These are phyloP conservation scores for Bertia moriformis DNA, from an alignment of 2,329 filamentous ascomycete species.

Conservation along the genomic window DNA sequence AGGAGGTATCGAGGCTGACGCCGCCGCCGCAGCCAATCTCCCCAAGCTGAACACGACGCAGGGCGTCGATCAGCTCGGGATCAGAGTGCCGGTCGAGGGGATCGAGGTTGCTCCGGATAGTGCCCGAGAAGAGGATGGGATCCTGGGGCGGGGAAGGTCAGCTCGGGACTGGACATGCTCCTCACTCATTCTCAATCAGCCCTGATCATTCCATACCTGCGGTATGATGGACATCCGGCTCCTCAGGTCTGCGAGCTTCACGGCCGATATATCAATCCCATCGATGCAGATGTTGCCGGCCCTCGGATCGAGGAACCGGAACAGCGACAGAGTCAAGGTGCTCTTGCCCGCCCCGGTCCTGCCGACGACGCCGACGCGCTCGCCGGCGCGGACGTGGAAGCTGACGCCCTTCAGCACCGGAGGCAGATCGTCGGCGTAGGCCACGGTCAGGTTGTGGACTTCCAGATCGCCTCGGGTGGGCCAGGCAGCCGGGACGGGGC, in stretches of 20 bases:
- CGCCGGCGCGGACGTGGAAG: constrained; percentile 51
- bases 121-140: constrained; percentile 69
- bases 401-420: constrained; percentile 56
- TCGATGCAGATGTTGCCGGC: constrained; percentile 57
- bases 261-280: constrained; percentile 58
- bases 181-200: constrained; percentile 3
- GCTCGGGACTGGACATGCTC: not conserved
- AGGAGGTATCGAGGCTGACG: too few relatives aligned
- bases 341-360: constrained; percentile 69
- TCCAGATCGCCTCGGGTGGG: constrained; percentile 60
- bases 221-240: constrained; percentile 70
- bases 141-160: constrained; percentile 30
- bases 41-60: constrained; percentile 55
- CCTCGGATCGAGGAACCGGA: constrained; percentile 60
- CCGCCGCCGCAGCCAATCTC: too few relatives aligned
- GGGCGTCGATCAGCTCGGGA: constrained; percentile 51
- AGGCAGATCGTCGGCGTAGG: constrained; percentile 57
- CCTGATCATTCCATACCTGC: too few relatives aligned
- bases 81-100: constrained; percentile 61
- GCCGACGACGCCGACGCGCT: constrained; percentile 64
- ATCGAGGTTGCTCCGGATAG: constrained; percentile 62
- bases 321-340: constrained; percentile 59
- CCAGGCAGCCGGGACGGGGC: constrained; percentile 54
- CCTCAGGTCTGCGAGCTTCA: constrained; percentile 55
- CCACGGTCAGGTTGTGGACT: constrained; percentile 57